Percentiles rank a stretch among this genome's conserved stretches.
These are phyloP conservation scores for Mycena leptocephala DNA, from an alignment of 768 basidiomycete species.

Conservation along the genomic window DNA sequence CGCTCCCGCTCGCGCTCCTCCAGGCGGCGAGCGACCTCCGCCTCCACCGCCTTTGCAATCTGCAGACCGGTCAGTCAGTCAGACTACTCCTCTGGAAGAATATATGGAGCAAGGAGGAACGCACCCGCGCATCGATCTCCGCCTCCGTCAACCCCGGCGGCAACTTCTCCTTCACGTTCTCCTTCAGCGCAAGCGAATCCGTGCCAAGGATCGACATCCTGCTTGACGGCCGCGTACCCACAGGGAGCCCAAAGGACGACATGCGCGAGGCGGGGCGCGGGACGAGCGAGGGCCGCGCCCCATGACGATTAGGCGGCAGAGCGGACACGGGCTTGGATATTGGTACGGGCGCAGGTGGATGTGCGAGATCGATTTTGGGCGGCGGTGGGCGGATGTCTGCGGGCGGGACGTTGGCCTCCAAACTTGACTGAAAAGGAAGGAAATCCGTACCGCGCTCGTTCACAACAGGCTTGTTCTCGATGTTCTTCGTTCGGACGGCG, in stretches of 20 bases:
- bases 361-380: conserved; percentile 19
- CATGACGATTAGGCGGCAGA: neutral
- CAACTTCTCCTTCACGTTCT: conserved; percentile 32
- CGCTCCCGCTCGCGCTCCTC: conserved; percentile 61
- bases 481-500: conserved; percentile 87
- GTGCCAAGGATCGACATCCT: neutral
- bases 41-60: conserved; percentile 85
- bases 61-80: conserved; percentile 40
- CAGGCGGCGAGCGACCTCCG: conserved; percentile 79
- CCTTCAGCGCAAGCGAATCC: conserved; percentile 10
- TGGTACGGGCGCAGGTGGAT: neutral
- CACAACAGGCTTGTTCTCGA: conserved; percentile 87
- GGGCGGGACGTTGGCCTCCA: neutral
- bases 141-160: conserved; percentile 68
- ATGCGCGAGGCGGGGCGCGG: conserved; percentile 26
- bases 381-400: conserved; percentile 69
- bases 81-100: neutral
- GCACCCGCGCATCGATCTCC: conserved; percentile 84
- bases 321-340: neutral
- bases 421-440: neutral
- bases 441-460: conserved; percentile 78
- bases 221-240: neutral
- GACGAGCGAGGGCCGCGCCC: conserved; percentile 27
- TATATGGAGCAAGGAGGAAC: conserved; percentile 36
- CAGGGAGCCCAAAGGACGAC: conserved; percentile 16